Conservation (phyloP, 73 alveolate genomes). For the Stentor roeselii region DNA sequence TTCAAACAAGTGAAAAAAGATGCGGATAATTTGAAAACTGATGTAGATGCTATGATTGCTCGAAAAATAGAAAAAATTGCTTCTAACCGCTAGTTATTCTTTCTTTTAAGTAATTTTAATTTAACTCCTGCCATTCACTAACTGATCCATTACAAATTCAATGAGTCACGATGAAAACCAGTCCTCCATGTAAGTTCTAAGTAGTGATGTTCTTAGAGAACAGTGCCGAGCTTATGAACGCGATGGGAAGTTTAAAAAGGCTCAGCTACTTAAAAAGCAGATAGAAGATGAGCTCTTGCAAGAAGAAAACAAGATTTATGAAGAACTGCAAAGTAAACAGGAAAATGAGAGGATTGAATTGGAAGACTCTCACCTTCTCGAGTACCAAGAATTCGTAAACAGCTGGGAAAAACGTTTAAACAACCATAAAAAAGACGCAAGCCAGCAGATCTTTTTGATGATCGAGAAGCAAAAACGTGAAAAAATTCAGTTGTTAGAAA, state of each 20-base stretch:
- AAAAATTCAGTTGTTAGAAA: slow-evolving; percentile 25
- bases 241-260: background rate
- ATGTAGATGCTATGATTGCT: background rate
- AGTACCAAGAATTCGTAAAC: background rate
- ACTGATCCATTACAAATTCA: no score
- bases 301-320: background rate
- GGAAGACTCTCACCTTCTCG: slow-evolving; percentile 19
- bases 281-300: background rate
- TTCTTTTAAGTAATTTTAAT: no score
- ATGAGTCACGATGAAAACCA: no score
- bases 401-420: slow-evolving; percentile 13
- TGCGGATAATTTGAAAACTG: background rate
- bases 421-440: background rate
- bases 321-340: background rate
- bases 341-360: slow-evolving; percentile 18
- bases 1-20: background rate
- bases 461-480: background rate
- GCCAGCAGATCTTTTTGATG: background rate
- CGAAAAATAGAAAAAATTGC: no score
- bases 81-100: no score
- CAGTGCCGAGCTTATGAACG: slow-evolving; percentile 6
- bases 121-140: no score
- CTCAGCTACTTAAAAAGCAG: background rate
- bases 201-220: slow-evolving; percentile 7
- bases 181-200: background rate